Conservation (phyloP, 108 stramenopile genomes). For the Conticribra guillardii region DNA sequence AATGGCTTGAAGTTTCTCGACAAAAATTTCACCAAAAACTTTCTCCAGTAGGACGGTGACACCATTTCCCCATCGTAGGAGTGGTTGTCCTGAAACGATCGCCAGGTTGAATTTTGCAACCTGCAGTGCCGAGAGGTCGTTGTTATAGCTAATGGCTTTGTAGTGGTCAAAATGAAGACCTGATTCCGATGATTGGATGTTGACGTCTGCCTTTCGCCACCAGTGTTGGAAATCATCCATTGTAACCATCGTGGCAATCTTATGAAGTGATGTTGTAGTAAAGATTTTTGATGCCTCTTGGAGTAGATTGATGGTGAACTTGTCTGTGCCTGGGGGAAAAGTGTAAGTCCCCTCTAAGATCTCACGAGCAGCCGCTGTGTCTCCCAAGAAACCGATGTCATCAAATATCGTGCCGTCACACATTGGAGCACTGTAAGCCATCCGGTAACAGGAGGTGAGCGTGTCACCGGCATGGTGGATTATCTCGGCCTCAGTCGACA, state of each 20-base stretch:
- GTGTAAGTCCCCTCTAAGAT: constrained; percentile 27
- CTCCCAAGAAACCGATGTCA: constrained; percentile 13
- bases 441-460: not conserved
- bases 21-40: constrained; percentile 16
- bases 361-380: not conserved
- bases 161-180: constrained; percentile 29
- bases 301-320: not conserved
- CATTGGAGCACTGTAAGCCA: not conserved
- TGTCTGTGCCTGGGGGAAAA: constrained; percentile 11
- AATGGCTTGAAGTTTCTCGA: constrained; percentile 30
- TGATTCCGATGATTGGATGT: constrained; percentile 16
- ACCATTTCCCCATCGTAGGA: constrained; percentile 11
- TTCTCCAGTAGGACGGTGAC: constrained; percentile 38
- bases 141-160: not conserved
- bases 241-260: not conserved
- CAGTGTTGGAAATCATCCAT: constrained; percentile 19
- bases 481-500: not conserved
- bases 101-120: constrained; percentile 7
- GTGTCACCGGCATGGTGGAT: not conserved
- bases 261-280: not conserved
- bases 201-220: constrained; percentile 7
- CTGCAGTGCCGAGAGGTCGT: constrained; percentile 11
- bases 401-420: not conserved
- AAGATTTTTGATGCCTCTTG: constrained; percentile 5
- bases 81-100: not conserved